Evolutionary conservation across 192 early-diverging fungal genomes (phyloP), one percentile per base, ranked within the genome.

Genomic region (Piromyces finnis): DNA sequence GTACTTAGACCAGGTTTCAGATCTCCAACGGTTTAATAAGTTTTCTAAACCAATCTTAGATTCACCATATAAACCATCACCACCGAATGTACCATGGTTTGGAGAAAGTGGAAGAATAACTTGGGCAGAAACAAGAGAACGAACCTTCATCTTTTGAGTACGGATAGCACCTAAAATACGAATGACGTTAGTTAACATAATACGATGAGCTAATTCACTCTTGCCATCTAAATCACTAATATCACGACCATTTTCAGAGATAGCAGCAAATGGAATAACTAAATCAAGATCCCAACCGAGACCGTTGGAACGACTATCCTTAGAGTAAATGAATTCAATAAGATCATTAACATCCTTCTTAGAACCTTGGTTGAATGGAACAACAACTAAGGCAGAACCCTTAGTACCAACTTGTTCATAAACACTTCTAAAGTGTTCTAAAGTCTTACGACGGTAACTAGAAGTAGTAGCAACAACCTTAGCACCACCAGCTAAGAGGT

Each of bases 31-130:
- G 89, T 93, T 93, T 81, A 98, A 87, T 80, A 97, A 85, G 77
- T 94, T 95, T 86, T 98, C 96, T 30, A 98, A 89, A 27, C 89
- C 92, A 83, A 97, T 90, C 91, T 98, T 98, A 81, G 95, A 94
- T 84, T 98, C 96, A 79, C 92, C 89, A 85, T 98, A 98, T 26
- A 96, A 90, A 84, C 96, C 96, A 81, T 98, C 94, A 78, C 85
- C 86, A 80, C 96, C 96, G 83, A 98, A 98, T 12, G 93, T 93
- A 78, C 95, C 96, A 85, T 98, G 96, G 90, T 98, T 98, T 78
- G 96, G 96, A 79, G 96, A 98, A 77, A 97, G 83, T 14, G 96
- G 96, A 39, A 98, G 86, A 22, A 98, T 87, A 29, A 94, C 94
- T 77, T 92, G 91, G n/a, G 95, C 93, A 78, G 94, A 95, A 81